phyloP scores from a whole-genome alignment of 495 filamentous ascomycete genomes.

The Clohesyomyces aquaticus region DNA sequence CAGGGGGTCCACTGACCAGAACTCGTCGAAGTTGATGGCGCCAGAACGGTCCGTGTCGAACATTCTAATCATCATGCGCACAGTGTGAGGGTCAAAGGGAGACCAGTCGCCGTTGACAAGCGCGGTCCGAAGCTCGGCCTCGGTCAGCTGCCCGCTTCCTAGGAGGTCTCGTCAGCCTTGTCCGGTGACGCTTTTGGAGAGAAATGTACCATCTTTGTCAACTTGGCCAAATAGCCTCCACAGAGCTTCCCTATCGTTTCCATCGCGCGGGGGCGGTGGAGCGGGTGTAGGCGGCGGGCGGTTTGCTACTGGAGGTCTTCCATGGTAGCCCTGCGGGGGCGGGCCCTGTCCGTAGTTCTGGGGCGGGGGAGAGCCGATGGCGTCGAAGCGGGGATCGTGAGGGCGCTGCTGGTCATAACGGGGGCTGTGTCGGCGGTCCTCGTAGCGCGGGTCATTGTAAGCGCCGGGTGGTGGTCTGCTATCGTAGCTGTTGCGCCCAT shows the following conservation, averaged over 20 bases:
- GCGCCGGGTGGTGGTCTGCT: constrained; percentile 35
- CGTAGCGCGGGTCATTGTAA: constrained; percentile 37
- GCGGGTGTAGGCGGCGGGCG: constrained; percentile 67
- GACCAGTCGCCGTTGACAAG: constrained; percentile 97
- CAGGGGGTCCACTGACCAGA: constrained; percentile 66
- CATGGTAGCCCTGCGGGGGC: constrained; percentile 50
- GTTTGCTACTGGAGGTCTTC: constrained; percentile 60
- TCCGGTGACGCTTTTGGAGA: neutral
- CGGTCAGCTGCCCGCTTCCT: constrained; percentile 80
- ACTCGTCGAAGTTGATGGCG: constrained; percentile 92
- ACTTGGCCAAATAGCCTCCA: constrained; percentile 89
- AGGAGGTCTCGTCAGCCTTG: constrained; percentile 34
- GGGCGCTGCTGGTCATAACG: constrained; percentile 48
- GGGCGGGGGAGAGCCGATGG: constrained; percentile 56
- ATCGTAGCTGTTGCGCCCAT: constrained; percentile 40
- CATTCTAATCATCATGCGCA: constrained; percentile 98
- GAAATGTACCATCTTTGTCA: constrained; percentile 69
- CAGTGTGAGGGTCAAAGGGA: constrained; percentile 92
- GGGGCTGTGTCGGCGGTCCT: constrained; percentile 42
- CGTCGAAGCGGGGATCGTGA: constrained; percentile 46
- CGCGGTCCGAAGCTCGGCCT: constrained; percentile 84
- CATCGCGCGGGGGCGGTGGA: constrained; percentile 63
- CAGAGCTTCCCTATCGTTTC: constrained; percentile 67
- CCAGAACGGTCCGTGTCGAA: constrained; percentile 90
- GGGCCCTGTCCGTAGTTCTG: constrained; percentile 65